phyloP scores from a whole-genome alignment of 2,329 filamentous ascomycete genomes.

The Curvularia spicifera region DNA sequence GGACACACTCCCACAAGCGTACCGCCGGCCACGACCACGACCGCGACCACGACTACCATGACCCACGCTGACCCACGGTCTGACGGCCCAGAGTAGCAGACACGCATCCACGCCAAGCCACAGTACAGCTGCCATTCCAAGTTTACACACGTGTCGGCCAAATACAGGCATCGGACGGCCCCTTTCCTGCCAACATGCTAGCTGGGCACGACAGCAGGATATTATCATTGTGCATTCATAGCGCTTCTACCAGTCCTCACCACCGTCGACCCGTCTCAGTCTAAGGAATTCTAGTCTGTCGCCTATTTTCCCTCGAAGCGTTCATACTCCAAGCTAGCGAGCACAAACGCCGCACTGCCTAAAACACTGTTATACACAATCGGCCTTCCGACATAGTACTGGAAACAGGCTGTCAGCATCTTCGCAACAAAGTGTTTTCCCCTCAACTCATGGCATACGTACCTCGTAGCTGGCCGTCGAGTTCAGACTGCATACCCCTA shows the following conservation, averaged over 20 bases:
- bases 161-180: not conserved
- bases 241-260: not conserved
- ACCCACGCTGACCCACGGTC: constrained; percentile 8
- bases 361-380: constrained; percentile 32
- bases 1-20: not conserved
- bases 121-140: constrained; percentile 5
- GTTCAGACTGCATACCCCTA: constrained; percentile 36
- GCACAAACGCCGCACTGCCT: constrained; percentile 33
- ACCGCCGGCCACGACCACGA: not conserved
- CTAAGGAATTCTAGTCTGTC: not conserved
- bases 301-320: not conserved
- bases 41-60: not conserved
- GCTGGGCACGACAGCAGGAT: not conserved
- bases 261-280: not conserved
- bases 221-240: not conserved
- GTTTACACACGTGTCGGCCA: constrained; percentile 3
- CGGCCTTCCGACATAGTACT: constrained; percentile 54
- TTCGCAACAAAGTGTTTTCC: not conserved
- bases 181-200: constrained; percentile 2
- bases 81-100: not conserved
- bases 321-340: constrained; percentile 35
- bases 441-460: constrained; percentile 8
- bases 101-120: constrained; percentile 2
- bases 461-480: constrained; percentile 34
- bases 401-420: constrained; percentile 1